These are phyloP conservation scores for Saccharomyces mikatae DNA, from an alignment of 805 yeast species.

Conservation along the genomic window DNA sequence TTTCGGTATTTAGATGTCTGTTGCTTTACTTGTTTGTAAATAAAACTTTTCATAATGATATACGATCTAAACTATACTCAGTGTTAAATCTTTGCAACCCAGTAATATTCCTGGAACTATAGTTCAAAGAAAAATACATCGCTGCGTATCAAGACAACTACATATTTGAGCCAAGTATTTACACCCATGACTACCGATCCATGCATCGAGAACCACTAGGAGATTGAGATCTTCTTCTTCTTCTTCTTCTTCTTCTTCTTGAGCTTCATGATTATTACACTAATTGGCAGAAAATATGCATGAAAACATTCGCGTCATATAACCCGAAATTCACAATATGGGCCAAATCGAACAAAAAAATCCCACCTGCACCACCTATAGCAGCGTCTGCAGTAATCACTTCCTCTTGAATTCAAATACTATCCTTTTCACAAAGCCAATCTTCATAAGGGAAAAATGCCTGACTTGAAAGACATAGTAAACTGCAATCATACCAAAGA, in stretches of 20 bases:
- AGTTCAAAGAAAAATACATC: too few relatives aligned
- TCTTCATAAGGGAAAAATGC: neutral
- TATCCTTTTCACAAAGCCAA: neutral
- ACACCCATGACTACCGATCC: too few relatives aligned
- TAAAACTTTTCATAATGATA: neutral
- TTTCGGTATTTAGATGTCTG: neutral
- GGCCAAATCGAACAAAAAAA: neutral
- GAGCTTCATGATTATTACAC: too few relatives aligned
- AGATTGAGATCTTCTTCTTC: too few relatives aligned
- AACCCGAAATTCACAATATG: too few relatives aligned
- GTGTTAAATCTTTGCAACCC: neutral
- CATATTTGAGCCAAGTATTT: too few relatives aligned
- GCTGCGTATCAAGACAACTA: too few relatives aligned
- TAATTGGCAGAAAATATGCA: too few relatives aligned
- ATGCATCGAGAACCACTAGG: too few relatives aligned
- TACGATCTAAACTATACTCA: neutral
- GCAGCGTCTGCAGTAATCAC: neutral
- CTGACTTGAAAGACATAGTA: constrained; percentile 49
- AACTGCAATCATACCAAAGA: constrained; percentile 33
- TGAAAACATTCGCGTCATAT: too few relatives aligned
- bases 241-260: too few relatives aligned
- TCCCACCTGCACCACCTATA: neutral
- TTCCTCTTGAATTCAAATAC: neutral
- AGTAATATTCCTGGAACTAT: too few relatives aligned
- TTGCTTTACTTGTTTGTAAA: neutral